phyloP scores from a whole-genome alignment of 2,329 filamentous ascomycete species.

The Epichloe glyceriae region DNA sequence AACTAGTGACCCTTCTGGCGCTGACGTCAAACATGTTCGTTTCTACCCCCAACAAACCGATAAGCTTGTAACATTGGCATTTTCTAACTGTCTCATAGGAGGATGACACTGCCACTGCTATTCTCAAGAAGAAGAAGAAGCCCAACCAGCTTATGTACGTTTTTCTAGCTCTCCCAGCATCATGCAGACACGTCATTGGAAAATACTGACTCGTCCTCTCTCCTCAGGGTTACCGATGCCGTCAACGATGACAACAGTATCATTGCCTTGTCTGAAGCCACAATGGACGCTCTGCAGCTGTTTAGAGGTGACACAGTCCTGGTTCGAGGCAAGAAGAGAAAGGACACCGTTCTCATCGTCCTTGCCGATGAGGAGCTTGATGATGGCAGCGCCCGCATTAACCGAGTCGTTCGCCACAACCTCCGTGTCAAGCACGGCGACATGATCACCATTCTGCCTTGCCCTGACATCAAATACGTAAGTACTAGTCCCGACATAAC shows the following conservation, averaged over 20 bases:
- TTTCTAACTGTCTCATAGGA: constrained; percentile 39
- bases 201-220: neutral
- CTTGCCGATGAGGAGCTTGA: constrained; percentile 95
- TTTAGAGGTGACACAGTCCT: constrained; percentile 98
- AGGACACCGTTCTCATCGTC: constrained; percentile 96
- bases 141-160: constrained; percentile 93
- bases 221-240: constrained; percentile 81
- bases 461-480: constrained; percentile 99
- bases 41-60: constrained; percentile 9
- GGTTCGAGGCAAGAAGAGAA: constrained; percentile 98
- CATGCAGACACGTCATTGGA: neutral
- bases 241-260: constrained; percentile 99
- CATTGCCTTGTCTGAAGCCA: constrained; percentile 94
- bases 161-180: constrained; percentile 2
- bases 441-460: constrained; percentile 92
- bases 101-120: constrained; percentile 87
- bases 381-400: constrained; percentile 93
- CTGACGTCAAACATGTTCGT: constrained; percentile 71
- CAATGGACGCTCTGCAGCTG: constrained; percentile 95
- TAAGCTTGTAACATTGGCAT: constrained; percentile 7
- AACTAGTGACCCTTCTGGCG: constrained; percentile 72
- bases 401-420: constrained; percentile 97
- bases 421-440: constrained; percentile 97
- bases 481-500: constrained; percentile 25
- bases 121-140: constrained; percentile 99